A percentile compares a stretch with the other conserved stretches of the same genome.
These are phyloP conservation scores for Boletus insuetus DNA, from an alignment of 768 basidiomycete genomes.

Conservation along the genomic window DNA sequence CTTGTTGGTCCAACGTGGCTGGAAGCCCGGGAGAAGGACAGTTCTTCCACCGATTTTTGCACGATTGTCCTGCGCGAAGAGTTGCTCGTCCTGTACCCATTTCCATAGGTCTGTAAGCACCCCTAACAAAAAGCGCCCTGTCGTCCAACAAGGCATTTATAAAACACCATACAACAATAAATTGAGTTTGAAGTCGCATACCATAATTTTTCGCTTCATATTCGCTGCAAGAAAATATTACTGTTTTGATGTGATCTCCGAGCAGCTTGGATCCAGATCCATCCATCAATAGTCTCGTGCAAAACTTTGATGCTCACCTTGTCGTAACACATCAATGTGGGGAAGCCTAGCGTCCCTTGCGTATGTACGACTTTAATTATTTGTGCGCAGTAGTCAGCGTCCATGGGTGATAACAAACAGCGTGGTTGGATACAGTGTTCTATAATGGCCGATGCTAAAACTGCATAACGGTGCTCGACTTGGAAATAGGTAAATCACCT, in stretches of 20 bases:
- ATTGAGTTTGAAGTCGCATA: conserved; percentile 30
- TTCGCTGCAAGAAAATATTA: conserved; percentile 92
- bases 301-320: conserved; percentile 45
- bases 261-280: conserved; percentile 56
- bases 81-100: conserved; percentile 77
- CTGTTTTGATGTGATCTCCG: conserved; percentile 76
- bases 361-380: conserved; percentile 87
- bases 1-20: conserved; percentile 50
- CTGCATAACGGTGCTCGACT: conserved; percentile 38
- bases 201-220: conserved; percentile 96
- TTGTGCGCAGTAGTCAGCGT: conserved; percentile 91
- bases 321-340: conserved; percentile 82
- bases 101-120: conserved; percentile 73
- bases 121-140: conserved; percentile 85
- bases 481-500: conserved; percentile 5
- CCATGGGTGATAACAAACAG: conserved; percentile 91
- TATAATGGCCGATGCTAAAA: conserved; percentile 62
- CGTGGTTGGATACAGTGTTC: conserved; percentile 94
- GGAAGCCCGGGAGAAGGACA: conserved; percentile 67
- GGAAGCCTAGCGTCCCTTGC: conserved; percentile 87
- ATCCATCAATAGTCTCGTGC: not conserved
- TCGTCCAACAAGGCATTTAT: not conserved
- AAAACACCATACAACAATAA: not conserved
- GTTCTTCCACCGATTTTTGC: conserved; percentile 60
- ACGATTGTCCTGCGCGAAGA: conserved; percentile 71